phyloP scores from a whole-genome alignment of 805 yeast genomes.

The Barnettozyma siamensis region DNA sequence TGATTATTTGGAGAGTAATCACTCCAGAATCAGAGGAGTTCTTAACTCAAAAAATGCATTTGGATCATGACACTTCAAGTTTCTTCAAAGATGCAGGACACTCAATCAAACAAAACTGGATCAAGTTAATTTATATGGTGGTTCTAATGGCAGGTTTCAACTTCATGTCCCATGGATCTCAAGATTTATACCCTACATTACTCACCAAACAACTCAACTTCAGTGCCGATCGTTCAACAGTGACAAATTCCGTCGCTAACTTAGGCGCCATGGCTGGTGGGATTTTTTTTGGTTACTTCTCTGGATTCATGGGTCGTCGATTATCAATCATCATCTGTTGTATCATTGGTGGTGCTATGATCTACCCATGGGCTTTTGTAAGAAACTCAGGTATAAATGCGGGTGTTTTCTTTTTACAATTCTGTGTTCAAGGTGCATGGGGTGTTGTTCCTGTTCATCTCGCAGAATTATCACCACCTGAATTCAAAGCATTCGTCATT shows the following conservation, averaged over 20 bases:
- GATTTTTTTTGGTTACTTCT: constrained; percentile 46
- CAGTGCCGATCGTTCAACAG: constrained; percentile 41
- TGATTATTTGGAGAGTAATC: constrained; percentile 36
- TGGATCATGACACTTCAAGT: constrained; percentile 26
- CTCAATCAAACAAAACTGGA: constrained; percentile 48
- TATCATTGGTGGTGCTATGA: constrained; percentile 50
- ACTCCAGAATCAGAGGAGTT: constrained; percentile 52
- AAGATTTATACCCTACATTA: constrained; percentile 56
- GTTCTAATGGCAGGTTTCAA: constrained; percentile 59
- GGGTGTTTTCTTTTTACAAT: constrained; percentile 56
- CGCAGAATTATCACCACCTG: constrained; percentile 57
- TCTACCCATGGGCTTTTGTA: constrained; percentile 60
- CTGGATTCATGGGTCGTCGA: constrained; percentile 53
- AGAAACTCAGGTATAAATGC: constrained; percentile 46
- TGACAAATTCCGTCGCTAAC: constrained; percentile 52
- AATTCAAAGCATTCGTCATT: constrained; percentile 54
- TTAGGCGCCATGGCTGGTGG: constrained; percentile 57
- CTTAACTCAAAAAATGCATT: constrained; percentile 33
- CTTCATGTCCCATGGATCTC: constrained; percentile 58
- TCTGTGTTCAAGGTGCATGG: constrained; percentile 66
- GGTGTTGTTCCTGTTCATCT: constrained; percentile 61
- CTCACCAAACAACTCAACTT: constrained; percentile 41
- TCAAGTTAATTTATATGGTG: constrained; percentile 49
- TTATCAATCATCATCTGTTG: constrained; percentile 46
- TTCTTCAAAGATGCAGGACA: constrained; percentile 28